These are phyloP conservation scores for Gracilaria domingensis DNA, from an alignment of 23 red algal genomes.

Conservation along the genomic window DNA sequence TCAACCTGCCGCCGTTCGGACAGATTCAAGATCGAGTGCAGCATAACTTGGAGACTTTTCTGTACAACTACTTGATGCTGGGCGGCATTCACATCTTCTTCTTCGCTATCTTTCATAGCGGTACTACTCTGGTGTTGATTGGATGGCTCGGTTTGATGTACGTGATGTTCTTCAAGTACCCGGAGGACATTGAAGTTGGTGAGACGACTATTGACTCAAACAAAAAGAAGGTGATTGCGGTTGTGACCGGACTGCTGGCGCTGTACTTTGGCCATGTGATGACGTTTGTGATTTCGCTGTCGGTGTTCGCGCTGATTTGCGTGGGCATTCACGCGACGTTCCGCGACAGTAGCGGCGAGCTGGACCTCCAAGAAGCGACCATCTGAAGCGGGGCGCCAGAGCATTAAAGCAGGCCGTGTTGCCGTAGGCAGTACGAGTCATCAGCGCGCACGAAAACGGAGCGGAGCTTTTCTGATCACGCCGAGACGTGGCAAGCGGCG, in stretches of 20 bases:
- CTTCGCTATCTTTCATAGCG: slow-evolving; percentile 55
- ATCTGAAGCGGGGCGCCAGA: background rate
- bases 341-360: slow-evolving; percentile 57
- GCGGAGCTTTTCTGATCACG: no score
- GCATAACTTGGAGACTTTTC: slow-evolving; percentile 85
- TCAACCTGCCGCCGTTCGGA: slow-evolving; percentile 66
- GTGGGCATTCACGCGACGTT: slow-evolving; percentile 72
- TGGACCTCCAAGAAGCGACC: background rate
- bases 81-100: slow-evolving; percentile 38
- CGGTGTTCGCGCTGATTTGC: slow-evolving; percentile 42
- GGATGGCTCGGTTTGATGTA: slow-evolving; percentile 44
- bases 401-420: background rate
- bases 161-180: slow-evolving; percentile 49
- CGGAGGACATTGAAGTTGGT: slow-evolving; percentile 65
- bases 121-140: slow-evolving; percentile 37
- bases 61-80: slow-evolving; percentile 88
- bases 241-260: slow-evolving; percentile 38
- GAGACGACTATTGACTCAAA: slow-evolving; percentile 30
- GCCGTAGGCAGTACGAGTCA: no score
- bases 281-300: slow-evolving; percentile 48
- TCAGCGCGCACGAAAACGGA: no score
- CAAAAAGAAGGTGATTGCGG: slow-evolving; percentile 54
- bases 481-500: background rate
- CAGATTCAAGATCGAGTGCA: slow-evolving; percentile 54
- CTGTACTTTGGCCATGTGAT: slow-evolving; percentile 62